Conservation (phyloP, 257 asterid species). For the Paulownia fortunei region DNA sequence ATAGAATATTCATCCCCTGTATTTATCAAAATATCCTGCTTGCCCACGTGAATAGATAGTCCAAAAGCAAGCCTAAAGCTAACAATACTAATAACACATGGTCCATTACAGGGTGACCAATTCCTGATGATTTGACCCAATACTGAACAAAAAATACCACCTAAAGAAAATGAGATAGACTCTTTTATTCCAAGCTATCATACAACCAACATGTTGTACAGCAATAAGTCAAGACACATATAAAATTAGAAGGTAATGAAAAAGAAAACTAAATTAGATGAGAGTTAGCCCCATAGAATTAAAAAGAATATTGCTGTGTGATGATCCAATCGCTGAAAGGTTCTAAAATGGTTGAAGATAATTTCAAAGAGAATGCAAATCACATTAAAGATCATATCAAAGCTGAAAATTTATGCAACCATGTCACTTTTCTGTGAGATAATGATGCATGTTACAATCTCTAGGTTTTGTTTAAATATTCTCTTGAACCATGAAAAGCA, state of each 20-base stretch:
- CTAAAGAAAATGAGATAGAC: neutral
- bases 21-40: neutral
- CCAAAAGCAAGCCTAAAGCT: neutral
- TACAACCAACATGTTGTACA: neutral
- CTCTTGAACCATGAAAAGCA: no score
- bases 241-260: neutral
- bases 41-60: neutral
- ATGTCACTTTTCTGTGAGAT: no score
- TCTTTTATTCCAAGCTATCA: neutral
- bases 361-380: neutral
- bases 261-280: neutral
- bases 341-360: no score
- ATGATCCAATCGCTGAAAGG: neutral
- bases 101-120: neutral
- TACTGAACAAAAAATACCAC: neutral
- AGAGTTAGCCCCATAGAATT: neutral
- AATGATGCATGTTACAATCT: no score
- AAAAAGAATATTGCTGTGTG: neutral
- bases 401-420: no score
- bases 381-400: neutral
- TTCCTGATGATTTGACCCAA: neutral
- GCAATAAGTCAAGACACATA: no score
- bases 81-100: no score
- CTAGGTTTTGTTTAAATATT: no score
- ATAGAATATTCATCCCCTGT: no score